Evolutionary conservation across 441 rosid genomes (phyloP), one percentile per base, ranked within the genome.

Genomic region (Biscutella laevigata): DNA sequence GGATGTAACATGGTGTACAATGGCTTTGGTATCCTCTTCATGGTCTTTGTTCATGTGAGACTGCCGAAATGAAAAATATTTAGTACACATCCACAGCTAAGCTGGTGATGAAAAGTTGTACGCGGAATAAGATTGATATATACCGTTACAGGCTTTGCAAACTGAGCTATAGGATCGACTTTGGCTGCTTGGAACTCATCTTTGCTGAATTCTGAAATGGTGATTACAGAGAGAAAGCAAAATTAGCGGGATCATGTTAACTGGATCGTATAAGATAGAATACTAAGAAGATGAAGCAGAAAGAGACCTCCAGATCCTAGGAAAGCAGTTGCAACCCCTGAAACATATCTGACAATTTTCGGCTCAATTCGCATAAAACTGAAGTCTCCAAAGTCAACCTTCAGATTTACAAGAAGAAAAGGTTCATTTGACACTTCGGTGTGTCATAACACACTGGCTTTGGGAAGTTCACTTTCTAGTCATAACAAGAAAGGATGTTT

Each of bases 361-460:
- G 95, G 96, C 71, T 82, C 79, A 13, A 90, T 77, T 12, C 78
- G 76, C 64, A 87, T 41, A 64, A 90, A 87, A 62, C 79, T 81
- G 72, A 87, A 90, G 78, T 90, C 95, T 24, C 89, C 95, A 22
- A 90, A 90, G 66, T 90, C 95, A 71, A 90, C 95, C 98, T 87
- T 74, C 51, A 53, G 12, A 59, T 36, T 34, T 7, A 43, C 15
- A 51, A 44, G 2, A 45, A 30, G 34, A 30, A 19, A 52, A 22
- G 30, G 21, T 38, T 37, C 50, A 57, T 5, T 44, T 36, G 12
- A 20, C 33, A 39, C 34, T 3, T 13, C 26, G 45, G 26, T 15
- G 42, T 42, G 49, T 8, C 7, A 32, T 14, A 13, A 1, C 26
- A 42, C n/a, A 49, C 11, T 16, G 17, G 12, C 50, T 4, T 50